phyloP scores from a whole-genome alignment of 2,329 filamentous ascomycete species.

The Nemania abortiva region DNA sequence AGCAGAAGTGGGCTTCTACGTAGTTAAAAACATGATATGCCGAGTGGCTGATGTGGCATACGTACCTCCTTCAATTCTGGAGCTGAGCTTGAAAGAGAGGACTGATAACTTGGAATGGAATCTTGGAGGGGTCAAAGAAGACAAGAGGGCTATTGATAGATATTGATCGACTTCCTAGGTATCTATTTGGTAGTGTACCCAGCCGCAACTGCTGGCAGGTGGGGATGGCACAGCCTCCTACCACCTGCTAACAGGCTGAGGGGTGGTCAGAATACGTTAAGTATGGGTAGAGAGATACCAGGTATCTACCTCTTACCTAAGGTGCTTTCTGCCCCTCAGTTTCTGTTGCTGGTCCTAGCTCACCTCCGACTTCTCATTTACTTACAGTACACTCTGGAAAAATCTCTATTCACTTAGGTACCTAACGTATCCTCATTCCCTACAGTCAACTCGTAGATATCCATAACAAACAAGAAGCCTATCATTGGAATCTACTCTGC shows the following conservation, averaged over 20 bases:
- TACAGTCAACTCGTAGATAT: too few species aligned
- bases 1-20: constrained; percentile 21
- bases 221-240: neutral
- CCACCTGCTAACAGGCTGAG: neutral
- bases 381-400: neutral
- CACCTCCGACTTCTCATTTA: too few species aligned
- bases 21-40: constrained; percentile 20
- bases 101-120: constrained; percentile 22
- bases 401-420: neutral
- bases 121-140: constrained; percentile 32
- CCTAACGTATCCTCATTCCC: neutral
- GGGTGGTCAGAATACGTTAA: too few species aligned
- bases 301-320: too few species aligned
- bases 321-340: too few species aligned
- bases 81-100: constrained; percentile 28
- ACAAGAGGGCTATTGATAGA: constrained; percentile 16
- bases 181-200: neutral
- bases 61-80: constrained; percentile 33
- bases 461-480: too few species aligned
- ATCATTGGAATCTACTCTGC: too few species aligned
- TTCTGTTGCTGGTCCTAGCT: too few species aligned
- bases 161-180: constrained; percentile 6
- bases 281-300: too few species aligned
- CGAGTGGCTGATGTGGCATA: constrained; percentile 26
- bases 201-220: constrained; percentile 6